Conservation (phyloP, 805 yeast genomes). For the Zygoascus ofunaensis region DNA sequence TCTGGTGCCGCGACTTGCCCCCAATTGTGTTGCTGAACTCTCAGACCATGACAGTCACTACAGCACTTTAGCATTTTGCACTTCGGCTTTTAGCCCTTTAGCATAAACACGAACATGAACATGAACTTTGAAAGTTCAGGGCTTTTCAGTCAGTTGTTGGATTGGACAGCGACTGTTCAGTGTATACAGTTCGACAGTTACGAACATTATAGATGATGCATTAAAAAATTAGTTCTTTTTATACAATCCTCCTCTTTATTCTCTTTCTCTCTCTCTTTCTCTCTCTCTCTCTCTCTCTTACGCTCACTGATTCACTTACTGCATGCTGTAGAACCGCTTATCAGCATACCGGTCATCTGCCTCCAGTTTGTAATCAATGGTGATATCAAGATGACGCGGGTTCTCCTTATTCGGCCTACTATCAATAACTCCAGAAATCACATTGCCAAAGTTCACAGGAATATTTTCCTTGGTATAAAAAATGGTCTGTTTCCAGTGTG, state of each 20-base stretch:
- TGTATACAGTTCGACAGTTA: too few relatives aligned
- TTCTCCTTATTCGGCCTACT: slow-evolving; percentile 69
- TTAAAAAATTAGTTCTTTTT: too few relatives aligned
- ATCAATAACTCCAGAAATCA: slow-evolving; percentile 58
- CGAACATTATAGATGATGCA: not conserved
- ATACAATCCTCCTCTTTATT: not conserved
- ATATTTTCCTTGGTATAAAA: slow-evolving; percentile 80
- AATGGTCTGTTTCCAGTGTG: slow-evolving; percentile 98
- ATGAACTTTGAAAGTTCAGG: too few relatives aligned
- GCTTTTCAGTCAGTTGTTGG: too few relatives aligned
- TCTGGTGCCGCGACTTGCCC: slow-evolving; percentile 77
- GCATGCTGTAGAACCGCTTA: slow-evolving; percentile 60
- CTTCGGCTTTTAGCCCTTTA: too few relatives aligned
- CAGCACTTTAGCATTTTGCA: slow-evolving; percentile 48
- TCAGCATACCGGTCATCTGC: slow-evolving; percentile 44
- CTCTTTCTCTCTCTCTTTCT: not conserved
- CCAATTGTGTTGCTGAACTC: slow-evolving; percentile 79
- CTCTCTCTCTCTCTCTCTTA: slow-evolving; percentile 10
- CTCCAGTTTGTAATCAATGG: slow-evolving; percentile 45
- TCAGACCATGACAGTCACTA: slow-evolving; percentile 92
- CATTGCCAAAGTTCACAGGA: slow-evolving; percentile 68
- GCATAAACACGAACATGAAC: too few relatives aligned
- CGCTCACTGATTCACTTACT: slow-evolving; percentile 32
- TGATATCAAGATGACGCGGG: slow-evolving; percentile 86
- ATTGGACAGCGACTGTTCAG: too few relatives aligned